Evolutionary conservation across 352 stramenopile species (phyloP), one percentile per base, ranked within the genome.

Genomic region (Pythium dissotocum): DNA sequence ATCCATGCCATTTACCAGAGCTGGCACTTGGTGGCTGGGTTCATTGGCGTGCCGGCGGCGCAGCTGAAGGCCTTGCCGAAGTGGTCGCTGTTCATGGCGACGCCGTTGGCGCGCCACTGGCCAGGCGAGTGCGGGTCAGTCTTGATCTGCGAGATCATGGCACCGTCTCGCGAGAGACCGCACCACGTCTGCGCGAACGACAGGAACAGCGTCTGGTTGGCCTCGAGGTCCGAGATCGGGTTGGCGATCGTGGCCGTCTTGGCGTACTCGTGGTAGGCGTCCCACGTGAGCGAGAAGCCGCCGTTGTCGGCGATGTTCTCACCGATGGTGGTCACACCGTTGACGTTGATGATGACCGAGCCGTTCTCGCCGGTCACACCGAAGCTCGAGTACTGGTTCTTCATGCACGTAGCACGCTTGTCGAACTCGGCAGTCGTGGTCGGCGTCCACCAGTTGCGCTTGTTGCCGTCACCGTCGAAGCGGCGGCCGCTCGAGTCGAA

Each of bases 361-460:
- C 74, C 77, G 36, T 77, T 70, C 65, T 87, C 78, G 6, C 74
- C 71, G 49, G 70, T 72, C n/a, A 86, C 81, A 7, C 70, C 67
- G 56, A 89, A 87, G 0, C 60, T 58, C 54, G 71, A 82, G 73
- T 91, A 94, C 69, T 92, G 76, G 24, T 87, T 70, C 28, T 72
- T 65, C 33, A 94, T 79, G 63, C 85, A 94, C 60, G 70, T 58
- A 0, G 85, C 82, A 26, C 86, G 84, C 14, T 56, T 59, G 32
- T 88, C 53, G 58, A 96, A 98, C 49, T 91, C 87, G 7, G 72
- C 69, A n/a, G 53, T 71, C 13, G 96, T 96, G 28, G 77, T 69
- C n/a, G 80, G 51, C 0, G 87, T 97, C 94, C 95, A 98, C 93
- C 95, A 98, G 73, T 93, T 81, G 14, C 92, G 82, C 78, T 97